phyloP scores from a whole-genome alignment of 352 stramenopile genomes.

The Globisporangium iwayamae region DNA sequence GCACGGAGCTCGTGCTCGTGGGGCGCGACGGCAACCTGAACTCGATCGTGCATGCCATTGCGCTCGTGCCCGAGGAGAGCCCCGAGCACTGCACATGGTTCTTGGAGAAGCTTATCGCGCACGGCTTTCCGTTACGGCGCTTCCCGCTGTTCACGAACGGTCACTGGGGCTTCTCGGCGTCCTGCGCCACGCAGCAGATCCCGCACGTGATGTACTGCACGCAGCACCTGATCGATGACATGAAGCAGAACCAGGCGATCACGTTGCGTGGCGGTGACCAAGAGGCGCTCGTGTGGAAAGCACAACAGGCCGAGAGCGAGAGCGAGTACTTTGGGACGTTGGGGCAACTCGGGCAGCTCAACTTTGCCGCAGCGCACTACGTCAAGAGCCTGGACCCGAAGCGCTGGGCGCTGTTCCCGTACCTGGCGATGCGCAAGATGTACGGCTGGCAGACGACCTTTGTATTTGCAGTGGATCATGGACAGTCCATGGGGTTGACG shows the following conservation, averaged over 20 bases:
- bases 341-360: slow-evolving; percentile 26
- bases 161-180: slow-evolving; percentile 17
- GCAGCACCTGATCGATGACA: slow-evolving; percentile 31
- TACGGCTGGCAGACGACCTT: slow-evolving; percentile 51
- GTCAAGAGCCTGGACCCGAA: slow-evolving; percentile 29
- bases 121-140: slow-evolving; percentile 40
- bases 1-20: slow-evolving; percentile 33
- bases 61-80: slow-evolving; percentile 31
- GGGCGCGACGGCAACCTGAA: slow-evolving; percentile 36
- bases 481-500: slow-evolving; percentile 15
- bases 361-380: slow-evolving; percentile 32
- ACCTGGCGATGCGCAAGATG: slow-evolving; percentile 33
- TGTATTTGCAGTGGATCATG: slow-evolving; percentile 25
- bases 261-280: slow-evolving; percentile 21
- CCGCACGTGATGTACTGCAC: slow-evolving; percentile 37
- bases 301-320: slow-evolving; percentile 37
- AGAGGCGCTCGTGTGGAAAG: slow-evolving; percentile 32
- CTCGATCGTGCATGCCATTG: slow-evolving; percentile 33
- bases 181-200: slow-evolving; percentile 23
- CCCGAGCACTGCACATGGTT: slow-evolving; percentile 39
- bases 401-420: slow-evolving; percentile 45
- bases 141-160: slow-evolving; percentile 39
- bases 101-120: slow-evolving; percentile 36
- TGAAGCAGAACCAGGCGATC: slow-evolving; percentile 19
- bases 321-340: slow-evolving; percentile 32